phyloP scores from a whole-genome alignment of 495 filamentous ascomycete species.

The Aspergillus asperescens region DNA sequence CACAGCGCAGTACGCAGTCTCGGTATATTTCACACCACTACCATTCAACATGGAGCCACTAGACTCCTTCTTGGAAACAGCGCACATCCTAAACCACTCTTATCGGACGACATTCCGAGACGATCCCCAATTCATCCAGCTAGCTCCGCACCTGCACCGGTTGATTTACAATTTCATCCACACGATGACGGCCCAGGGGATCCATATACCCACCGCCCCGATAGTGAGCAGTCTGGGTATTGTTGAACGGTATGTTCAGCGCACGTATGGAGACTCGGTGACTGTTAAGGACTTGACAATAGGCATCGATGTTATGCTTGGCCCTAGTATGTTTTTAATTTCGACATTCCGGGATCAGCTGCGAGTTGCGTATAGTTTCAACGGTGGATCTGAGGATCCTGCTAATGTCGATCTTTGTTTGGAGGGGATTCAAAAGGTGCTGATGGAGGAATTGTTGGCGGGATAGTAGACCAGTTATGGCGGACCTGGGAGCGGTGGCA shows the following conservation, averaged over 20 bases:
- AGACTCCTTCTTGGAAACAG: not conserved
- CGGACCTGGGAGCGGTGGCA: too few relatives aligned
- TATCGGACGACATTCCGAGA: not conserved
- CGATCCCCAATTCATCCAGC: not conserved
- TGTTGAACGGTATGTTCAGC: slow-evolving; percentile 1
- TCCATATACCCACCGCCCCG: not conserved
- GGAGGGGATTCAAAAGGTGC: not conserved
- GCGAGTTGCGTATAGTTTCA: slow-evolving; percentile 2
- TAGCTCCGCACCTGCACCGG: not conserved
- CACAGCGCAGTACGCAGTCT: not conserved
- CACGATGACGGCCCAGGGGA: not conserved
- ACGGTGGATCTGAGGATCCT: not conserved
- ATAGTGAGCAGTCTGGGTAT: slow-evolving; percentile 6
- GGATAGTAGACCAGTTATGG: too few relatives aligned
- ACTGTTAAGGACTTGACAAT: not conserved
- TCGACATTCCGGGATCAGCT: not conserved
- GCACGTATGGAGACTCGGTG: not conserved
- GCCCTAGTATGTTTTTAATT: not conserved
- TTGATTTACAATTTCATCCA: not conserved
- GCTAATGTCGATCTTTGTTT: not conserved
- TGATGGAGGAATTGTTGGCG: not conserved
- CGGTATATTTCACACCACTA: not conserved
- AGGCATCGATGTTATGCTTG: not conserved
- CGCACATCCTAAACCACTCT: not conserved
- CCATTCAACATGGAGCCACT: not conserved